Conservation (phyloP, 2,329 filamentous ascomycete genomes). For the Xylariaceae sp. region DNA sequence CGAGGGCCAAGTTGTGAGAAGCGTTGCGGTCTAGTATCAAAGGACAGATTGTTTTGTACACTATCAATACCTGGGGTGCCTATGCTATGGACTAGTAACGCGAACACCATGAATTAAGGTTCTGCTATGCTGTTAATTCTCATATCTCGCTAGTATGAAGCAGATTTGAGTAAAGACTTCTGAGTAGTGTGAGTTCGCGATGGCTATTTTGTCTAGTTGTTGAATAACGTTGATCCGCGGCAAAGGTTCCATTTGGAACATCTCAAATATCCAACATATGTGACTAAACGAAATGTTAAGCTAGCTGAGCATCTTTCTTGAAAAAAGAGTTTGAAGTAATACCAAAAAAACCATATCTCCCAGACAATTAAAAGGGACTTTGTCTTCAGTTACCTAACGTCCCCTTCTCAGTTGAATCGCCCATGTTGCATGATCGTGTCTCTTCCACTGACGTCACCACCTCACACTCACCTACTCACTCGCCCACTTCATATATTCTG, state of each 20-base stretch:
- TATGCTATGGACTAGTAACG: constrained; percentile 7
- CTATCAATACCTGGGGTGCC: constrained; percentile 13
- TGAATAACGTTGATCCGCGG: not conserved
- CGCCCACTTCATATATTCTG: not conserved
- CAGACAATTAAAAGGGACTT: no score
- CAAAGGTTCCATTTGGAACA: not conserved
- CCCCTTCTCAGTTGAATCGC: no score
- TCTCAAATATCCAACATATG: no score
- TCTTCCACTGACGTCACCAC: not conserved
- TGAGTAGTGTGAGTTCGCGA: not conserved
- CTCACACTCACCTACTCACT: not conserved
- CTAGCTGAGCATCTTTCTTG: no score
- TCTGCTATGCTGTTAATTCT: not conserved
- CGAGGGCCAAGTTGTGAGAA: not conserved
- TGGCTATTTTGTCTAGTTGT: not conserved
- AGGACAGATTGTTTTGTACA: constrained; percentile 27
- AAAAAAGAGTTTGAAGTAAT: no score
- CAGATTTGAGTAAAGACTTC: not conserved
- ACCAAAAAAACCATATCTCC: no score
- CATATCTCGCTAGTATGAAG: not conserved
- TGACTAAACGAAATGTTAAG: not conserved
- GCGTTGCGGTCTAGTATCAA: constrained; percentile 1
- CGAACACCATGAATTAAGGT: constrained; percentile 2
- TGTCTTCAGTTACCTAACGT: no score
- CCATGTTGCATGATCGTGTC: no score